Evolutionary conservation across 495 filamentous ascomycete genomes (phyloP).

Genomic region (Hypoxylon fuscum): DNA sequence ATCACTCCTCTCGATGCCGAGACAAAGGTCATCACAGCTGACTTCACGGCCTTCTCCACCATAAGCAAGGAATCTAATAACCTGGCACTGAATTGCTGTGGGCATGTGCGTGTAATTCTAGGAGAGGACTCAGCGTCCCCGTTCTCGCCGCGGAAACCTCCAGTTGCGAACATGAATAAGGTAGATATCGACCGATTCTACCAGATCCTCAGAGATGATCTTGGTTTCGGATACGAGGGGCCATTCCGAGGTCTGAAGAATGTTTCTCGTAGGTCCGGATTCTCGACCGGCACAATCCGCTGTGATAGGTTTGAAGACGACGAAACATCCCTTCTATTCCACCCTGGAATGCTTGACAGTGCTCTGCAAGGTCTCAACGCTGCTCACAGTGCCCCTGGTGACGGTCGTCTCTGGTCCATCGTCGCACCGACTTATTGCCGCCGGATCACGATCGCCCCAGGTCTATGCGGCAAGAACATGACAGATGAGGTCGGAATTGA

Average conservation of each 20-base stretch:
- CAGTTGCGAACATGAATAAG: neutral
- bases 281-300: neutral
- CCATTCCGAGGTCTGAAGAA: neutral
- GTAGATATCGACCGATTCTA: neutral
- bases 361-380: constrained; percentile 37
- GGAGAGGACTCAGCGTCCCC: neutral
- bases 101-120: neutral
- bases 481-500: neutral
- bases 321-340: constrained; percentile 26
- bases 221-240: neutral
- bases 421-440: constrained; percentile 34
- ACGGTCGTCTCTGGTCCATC: constrained; percentile 34
- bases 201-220: neutral
- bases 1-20: neutral
- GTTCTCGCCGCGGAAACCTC: neutral
- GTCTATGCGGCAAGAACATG: constrained; percentile 3
- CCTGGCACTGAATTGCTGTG: neutral
- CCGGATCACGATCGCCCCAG: constrained; percentile 20
- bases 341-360: constrained; percentile 38
- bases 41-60: neutral
- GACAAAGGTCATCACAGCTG: neutral
- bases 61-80: neutral
- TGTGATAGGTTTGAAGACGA: constrained; percentile 1
- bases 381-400: constrained; percentile 31
- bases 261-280: neutral